Evolutionary conservation across 2,329 filamentous ascomycete species (phyloP).

Genomic region (Alternaria ethzedia): DNA sequence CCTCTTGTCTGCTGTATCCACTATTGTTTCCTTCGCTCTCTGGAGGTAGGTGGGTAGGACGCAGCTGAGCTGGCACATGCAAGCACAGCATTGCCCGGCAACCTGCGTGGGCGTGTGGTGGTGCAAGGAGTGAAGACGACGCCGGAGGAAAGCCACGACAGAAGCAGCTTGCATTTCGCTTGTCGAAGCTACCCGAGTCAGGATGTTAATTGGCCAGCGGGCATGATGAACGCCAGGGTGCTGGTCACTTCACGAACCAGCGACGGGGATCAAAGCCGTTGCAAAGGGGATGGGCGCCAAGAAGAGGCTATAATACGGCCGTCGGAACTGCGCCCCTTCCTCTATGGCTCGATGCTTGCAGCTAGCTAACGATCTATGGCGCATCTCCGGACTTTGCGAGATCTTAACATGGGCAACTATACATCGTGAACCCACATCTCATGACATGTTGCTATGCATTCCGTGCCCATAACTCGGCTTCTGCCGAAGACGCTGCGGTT

Average conservation of each 20-base stretch:
- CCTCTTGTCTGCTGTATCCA: neutral
- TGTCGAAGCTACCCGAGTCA: neutral
- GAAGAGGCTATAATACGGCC: neutral
- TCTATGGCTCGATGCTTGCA: neutral
- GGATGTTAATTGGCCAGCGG: neutral
- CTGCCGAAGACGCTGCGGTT: neutral
- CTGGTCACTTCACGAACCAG: neutral
- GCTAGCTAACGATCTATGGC: neutral
- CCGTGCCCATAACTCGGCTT: neutral
- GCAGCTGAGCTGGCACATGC: neutral
- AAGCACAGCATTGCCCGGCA: neutral
- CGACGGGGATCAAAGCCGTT: neutral
- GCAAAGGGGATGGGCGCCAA: constrained; percentile 1
- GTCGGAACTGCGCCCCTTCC: neutral
- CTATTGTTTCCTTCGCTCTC: neutral
- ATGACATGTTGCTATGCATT: neutral
- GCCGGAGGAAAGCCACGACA: neutral
- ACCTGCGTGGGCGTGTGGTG: neutral
- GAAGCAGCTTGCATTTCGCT: neutral
- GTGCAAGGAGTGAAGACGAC: neutral
- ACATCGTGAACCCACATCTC: neutral
- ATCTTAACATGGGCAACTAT: neutral
- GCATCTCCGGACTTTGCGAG: neutral
- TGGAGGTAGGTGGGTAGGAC: neutral
- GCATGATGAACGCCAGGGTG: constrained; percentile 1